Base-by-base conservation (phyloP, 306 rosid genomes). In the Lathyrus sativus region DNA sequence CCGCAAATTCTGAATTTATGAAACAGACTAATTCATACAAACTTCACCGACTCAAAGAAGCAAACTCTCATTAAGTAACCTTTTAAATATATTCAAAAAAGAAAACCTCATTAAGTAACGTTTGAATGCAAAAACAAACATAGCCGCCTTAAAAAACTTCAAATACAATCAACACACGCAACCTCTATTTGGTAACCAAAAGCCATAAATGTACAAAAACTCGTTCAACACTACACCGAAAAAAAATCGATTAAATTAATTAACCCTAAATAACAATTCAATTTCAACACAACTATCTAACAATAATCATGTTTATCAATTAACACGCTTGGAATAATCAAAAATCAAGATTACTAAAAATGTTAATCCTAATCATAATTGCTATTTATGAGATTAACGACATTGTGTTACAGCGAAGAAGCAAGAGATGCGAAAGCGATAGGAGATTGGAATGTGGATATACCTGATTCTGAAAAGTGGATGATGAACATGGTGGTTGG, bases 121-220 rank as follows among this genome's bases (percentile, higher is more conserved):
- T 56, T 56, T 26, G 6, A 15, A 55, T 10, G 65, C 15, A 38
- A 17, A 38, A 8, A 39, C 58, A 44, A 33, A 11, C 6, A 43
- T 62, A 57, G 68, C 22, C 29, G 72, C 73, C 77, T 76, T 53
- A 77, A 15, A 48, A 50, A 65, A 51, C 66, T 69, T 74, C 75
- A 71, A 66, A 82, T 10, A 9, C 80, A 71, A 54, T 78, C 78
- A 82, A 82, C 86, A 75, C 86, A 82, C 83, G 78, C 54, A 67
- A 81, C 17, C 61, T 67, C 1, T 7, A 38, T 53, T n/a, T 13
- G 15, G 13, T n/a, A 31, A 37, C 72, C 41, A 15, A 65, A 58
- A 3, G 9, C 42, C 39, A 65, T 60, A 59, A 74, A 11, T 15
- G 18, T 64, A 65, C 68, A 33, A 74, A 60, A 62, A 17, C 28